phyloP scores from a whole-genome alignment of 1,284 basidiomycete genomes.

The Trametes pubescens region DNA sequence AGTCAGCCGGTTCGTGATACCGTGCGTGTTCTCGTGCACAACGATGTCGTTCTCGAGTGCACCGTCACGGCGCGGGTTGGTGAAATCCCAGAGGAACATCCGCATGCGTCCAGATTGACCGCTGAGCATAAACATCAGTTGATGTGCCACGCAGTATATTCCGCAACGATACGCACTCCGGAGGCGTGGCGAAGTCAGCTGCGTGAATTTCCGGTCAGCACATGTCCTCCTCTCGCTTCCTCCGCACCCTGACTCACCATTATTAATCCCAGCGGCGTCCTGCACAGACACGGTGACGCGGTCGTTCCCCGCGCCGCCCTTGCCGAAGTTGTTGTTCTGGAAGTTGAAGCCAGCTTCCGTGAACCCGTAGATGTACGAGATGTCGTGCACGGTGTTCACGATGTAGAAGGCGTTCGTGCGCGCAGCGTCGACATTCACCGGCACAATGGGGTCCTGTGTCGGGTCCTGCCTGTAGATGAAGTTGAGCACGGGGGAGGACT shows the following conservation, averaged over 20 bases:
- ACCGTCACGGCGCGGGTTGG: constrained; percentile 52
- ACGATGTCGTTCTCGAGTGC: constrained; percentile 59
- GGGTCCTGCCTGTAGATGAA: constrained; percentile 49
- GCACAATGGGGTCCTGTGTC: constrained; percentile 36
- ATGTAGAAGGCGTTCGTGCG: constrained; percentile 60
- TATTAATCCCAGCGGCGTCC: constrained; percentile 47
- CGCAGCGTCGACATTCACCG: constrained; percentile 54
- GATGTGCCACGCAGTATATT: background rate
- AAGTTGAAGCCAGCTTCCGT: constrained; percentile 53
- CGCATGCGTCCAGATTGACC: constrained; percentile 40
- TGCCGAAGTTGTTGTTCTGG: constrained; percentile 54
- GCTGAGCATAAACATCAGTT: too few relatives aligned
- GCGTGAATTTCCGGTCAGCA: background rate
- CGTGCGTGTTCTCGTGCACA: constrained; percentile 59
- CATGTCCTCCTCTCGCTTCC: background rate
- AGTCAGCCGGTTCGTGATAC: constrained; percentile 59
- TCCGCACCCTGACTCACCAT: constrained; percentile 36
- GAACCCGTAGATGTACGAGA: constrained; percentile 52
- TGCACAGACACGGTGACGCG: constrained; percentile 53
- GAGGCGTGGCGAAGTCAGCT: constrained; percentile 50
- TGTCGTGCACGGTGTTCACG: constrained; percentile 59
- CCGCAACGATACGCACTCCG: constrained; percentile 1
- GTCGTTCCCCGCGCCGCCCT: constrained; percentile 52
- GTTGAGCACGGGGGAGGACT: constrained; percentile 45
- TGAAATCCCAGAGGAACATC: constrained; percentile 52